Evolutionary conservation across 169 alveolate genomes (phyloP).

Genomic region (Plasmodium blacklocki): DNA sequence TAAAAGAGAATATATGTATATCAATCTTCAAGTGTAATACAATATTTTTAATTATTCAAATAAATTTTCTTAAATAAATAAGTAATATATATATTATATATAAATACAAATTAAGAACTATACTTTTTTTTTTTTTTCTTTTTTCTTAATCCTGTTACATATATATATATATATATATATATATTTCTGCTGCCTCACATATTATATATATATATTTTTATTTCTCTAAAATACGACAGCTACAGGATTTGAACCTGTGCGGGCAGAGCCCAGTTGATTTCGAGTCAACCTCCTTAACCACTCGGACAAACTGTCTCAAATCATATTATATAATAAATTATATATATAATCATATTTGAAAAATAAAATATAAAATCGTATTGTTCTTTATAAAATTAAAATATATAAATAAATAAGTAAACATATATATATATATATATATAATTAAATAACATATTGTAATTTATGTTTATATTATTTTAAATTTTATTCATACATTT

Average conservation of each 20-base stretch:
- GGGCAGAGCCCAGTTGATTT: slow-evolving; percentile 97
- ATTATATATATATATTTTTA: background rate
- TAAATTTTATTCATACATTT: too few relatives aligned
- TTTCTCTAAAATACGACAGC: slow-evolving; percentile 89
- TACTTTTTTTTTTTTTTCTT: too few relatives aligned
- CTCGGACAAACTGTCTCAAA: slow-evolving; percentile 90
- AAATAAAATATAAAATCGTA: too few relatives aligned
- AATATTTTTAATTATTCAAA: too few relatives aligned
- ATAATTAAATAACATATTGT: background rate
- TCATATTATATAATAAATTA: background rate
- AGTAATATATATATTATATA: too few relatives aligned
- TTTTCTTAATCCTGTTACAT: background rate
- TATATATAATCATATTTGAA: too few relatives aligned
- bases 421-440: background rate
- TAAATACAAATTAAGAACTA: too few relatives aligned
- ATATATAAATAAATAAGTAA: background rate
- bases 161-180: background rate
- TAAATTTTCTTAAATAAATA: too few relatives aligned
- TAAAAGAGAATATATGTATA: too few relatives aligned
- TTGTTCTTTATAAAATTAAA: background rate
- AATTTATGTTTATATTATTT: too few relatives aligned
- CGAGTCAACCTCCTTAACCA: slow-evolving; percentile 92
- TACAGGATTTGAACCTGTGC: slow-evolving; percentile 99
- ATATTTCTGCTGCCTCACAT: background rate
- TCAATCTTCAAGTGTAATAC: too few relatives aligned